These are phyloP conservation scores for Pelargonium cotyledonis DNA, from an alignment of 441 rosid species.

Conservation along the genomic window DNA sequence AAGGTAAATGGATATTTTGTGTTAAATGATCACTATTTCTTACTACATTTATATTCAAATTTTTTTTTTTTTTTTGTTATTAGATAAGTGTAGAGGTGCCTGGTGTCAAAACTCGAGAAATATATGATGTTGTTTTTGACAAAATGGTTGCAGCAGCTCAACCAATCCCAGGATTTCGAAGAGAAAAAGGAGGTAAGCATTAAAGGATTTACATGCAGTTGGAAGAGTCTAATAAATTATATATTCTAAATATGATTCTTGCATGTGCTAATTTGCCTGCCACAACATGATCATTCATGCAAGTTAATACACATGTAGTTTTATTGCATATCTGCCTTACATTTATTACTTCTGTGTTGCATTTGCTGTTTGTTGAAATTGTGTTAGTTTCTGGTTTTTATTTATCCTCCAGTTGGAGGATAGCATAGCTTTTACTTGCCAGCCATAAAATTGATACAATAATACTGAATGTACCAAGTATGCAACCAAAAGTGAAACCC, in stretches of 20 bases:
- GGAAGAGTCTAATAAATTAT: not conserved
- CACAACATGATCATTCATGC: not conserved
- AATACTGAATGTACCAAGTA: no score
- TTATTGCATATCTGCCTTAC: not conserved
- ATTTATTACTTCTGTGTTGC: no score
- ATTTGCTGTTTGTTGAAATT: not conserved
- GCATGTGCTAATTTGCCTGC: not conserved
- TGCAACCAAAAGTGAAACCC: not conserved
- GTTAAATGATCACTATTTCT: conserved; percentile 1
- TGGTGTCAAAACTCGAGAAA: conserved; percentile 55
- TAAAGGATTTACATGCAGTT: not conserved
- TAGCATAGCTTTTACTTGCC: not conserved
- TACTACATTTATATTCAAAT: not conserved
- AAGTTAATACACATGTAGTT: not conserved
- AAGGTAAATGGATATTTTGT: not conserved
- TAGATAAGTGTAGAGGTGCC: conserved; percentile 61
- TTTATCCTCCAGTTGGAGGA: not conserved
- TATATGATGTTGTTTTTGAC: conserved; percentile 51
- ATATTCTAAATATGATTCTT: not conserved
- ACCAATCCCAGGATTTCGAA: conserved; percentile 95
- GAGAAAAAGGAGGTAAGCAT: conserved; percentile 77
- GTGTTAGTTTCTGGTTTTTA: not conserved
- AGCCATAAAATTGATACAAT: not conserved
- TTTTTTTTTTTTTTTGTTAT: conserved; percentile 18
- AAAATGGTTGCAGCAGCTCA: conserved; percentile 94